Base-by-base conservation (phyloP, 768 basidiomycete species). In the Hericium rajendrae region DNA sequence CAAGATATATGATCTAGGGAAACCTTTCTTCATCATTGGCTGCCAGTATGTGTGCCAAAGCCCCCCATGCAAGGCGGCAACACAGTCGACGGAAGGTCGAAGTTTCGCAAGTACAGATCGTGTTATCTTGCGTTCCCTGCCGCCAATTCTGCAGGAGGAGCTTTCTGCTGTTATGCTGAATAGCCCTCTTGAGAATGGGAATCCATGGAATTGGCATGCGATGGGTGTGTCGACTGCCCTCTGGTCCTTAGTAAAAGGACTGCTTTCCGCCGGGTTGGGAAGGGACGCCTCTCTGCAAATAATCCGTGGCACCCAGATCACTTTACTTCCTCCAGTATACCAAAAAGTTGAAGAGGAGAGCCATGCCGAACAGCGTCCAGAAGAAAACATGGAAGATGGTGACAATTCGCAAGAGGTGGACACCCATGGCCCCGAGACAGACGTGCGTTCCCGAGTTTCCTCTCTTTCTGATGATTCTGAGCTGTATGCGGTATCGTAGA, bases 11-110 rank as follows among this genome's bases (percentile, higher is more conserved):
- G 88, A 91, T 63, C 79, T 91, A 51, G 82, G 84, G 60, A 82
- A 81, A 59, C 86, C 87, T 2, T 91, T 91, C 71, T 91, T 86
- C 66, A 78, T 91, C 68, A 88, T 91, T 38, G 89, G 86, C n/a
- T 88, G 88, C 66, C 85, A 88, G 66, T 91, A 91, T 59, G 74
- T 76, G 4, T 91, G 89, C 66, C 76, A 76, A 52, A 82, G 76
- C 28, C 43, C 70, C 1, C 46, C 70, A 20, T 89, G 86, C 65
- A 59, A 73, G 66, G 75, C 28, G 67, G 73, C 37, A 65, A 24
- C 26, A 16, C 49, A 72, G 26, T 66, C 72, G 8, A 57, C 75
- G 2, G 84, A 85, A 37, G 83, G 83, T 3, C 79, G 86, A 32
- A 81, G 74, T 60, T 89, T 82, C 62, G 83, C 86, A 0, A 85